A percentile compares a stretch with the other conserved stretches of the same genome.
Evolutionary conservation across 257 asterid genomes (phyloP).

Genomic region (Scutellaria minor): DNA sequence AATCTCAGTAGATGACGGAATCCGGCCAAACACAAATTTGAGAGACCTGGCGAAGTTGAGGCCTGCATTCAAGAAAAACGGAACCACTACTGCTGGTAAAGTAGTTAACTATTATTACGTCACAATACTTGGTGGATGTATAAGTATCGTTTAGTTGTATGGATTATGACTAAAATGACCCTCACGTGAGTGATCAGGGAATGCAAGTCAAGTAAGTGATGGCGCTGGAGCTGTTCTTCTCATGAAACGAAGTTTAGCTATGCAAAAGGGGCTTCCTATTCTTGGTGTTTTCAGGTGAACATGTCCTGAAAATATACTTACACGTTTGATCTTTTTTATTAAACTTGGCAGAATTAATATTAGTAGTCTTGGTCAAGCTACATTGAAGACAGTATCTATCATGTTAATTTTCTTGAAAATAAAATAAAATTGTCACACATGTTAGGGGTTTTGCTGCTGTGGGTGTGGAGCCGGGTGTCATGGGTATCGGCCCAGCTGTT

Average conservation of each 20-base stretch:
- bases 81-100: constrained; percentile 94
- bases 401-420: background rate
- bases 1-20: constrained; percentile 80
- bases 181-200: constrained; percentile 52
- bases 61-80: constrained; percentile 85
- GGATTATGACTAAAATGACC: constrained; percentile 4
- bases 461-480: constrained; percentile 97
- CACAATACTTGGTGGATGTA: constrained; percentile 15
- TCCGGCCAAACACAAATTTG: constrained; percentile 78
- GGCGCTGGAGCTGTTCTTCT: constrained; percentile 98
- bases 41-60: constrained; percentile 75
- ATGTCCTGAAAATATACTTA: background rate
- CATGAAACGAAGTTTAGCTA: constrained; percentile 86
- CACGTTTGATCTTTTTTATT: background rate
- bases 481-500: constrained; percentile 95
- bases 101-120: background rate
- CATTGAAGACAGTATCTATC: background rate
- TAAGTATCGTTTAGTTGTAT: constrained; percentile 10
- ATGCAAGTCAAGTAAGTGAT: constrained; percentile 88
- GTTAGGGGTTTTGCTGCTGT: constrained; percentile 87
- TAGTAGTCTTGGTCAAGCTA: background rate
- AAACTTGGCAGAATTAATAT: background rate
- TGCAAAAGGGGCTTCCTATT: constrained; percentile 78
- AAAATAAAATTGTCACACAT: constrained; percentile 14
- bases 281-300: constrained; percentile 80